These are phyloP conservation scores for Penicillium longicatenatum DNA, from an alignment of 495 filamentous ascomycete species.

Conservation along the genomic window DNA sequence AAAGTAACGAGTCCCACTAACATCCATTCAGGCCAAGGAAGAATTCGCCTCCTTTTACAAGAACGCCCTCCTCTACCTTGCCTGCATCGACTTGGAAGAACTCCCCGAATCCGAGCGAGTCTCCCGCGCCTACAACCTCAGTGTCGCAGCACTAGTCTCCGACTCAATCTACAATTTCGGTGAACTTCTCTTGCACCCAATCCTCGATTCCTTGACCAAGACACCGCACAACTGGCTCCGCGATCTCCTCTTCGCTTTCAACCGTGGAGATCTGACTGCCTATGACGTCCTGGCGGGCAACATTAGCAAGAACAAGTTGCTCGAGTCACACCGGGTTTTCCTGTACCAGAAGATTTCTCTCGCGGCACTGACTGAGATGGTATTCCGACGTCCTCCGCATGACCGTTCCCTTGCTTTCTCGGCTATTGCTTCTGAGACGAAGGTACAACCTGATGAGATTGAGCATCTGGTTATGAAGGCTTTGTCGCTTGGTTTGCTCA, in stretches of 20 bases:
- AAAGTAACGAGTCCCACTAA: no score
- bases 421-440: conserved; percentile 87
- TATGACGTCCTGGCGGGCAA: conserved; percentile 80
- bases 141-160: conserved; percentile 87
- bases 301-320: conserved; percentile 74
- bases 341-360: conserved; percentile 98
- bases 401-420: conserved; percentile 90
- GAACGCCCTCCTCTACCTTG: conserved; percentile 96
- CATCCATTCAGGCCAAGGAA: conserved; percentile 61
- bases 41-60: conserved; percentile 96
- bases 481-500: conserved; percentile 83
- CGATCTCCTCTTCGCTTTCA: conserved; percentile 95
- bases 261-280: conserved; percentile 86
- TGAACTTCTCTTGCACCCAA: conserved; percentile 95
- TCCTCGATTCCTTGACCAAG: conserved; percentile 77
- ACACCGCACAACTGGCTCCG: conserved; percentile 78
- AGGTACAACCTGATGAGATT: conserved; percentile 86
- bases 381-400: conserved; percentile 93
- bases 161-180: conserved; percentile 99
- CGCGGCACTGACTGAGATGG: conserved; percentile 90
- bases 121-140: conserved; percentile 86
- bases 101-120: conserved; percentile 72
- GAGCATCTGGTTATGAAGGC: conserved; percentile 99
- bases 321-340: conserved; percentile 75
- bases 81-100: conserved; percentile 82